Evolutionary conservation across 768 basidiomycete species (phyloP).

Genomic region (Gloeophyllum trabeum): DNA sequence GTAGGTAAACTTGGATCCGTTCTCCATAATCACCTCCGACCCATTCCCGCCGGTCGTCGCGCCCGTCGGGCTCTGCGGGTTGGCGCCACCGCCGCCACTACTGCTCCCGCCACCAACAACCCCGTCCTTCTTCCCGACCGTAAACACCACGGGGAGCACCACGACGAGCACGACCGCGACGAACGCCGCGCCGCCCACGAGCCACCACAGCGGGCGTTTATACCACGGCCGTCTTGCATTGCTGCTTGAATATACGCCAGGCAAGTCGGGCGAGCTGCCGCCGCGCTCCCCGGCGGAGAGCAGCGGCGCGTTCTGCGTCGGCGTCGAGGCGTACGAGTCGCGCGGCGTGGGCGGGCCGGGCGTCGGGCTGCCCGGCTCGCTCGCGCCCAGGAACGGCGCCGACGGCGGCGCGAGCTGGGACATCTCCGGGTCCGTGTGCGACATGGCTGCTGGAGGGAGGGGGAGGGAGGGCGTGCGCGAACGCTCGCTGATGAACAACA

Average conservation of each 20-base stretch:
- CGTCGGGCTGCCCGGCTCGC: background rate
- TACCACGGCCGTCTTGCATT: background rate
- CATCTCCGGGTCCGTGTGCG: too few species aligned
- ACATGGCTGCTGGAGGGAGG: too few species aligned
- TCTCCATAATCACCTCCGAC: conserved; percentile 45
- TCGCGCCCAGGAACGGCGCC: background rate
- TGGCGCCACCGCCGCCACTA: background rate
- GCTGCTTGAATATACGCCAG: too few species aligned
- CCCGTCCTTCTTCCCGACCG: conserved; percentile 8
- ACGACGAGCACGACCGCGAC: conserved; percentile 15
- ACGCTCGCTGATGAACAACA: too few species aligned
- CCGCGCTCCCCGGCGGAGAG: too few species aligned
- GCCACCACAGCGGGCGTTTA: background rate
- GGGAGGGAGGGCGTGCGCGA: too few species aligned
- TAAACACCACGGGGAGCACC: conserved; percentile 17
- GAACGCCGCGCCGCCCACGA: background rate
- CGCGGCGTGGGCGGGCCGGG: background rate
- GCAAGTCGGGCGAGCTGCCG: too few species aligned
- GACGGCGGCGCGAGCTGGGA: too few species aligned
- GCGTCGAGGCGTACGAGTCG: background rate
- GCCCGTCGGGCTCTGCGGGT: conserved; percentile 12
- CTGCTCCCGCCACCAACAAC: background rate
- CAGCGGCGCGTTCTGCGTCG: too few species aligned
- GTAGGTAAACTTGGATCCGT: conserved; percentile 70
- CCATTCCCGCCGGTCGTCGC: conserved; percentile 55